Base-by-base conservation (phyloP, 306 rosid genomes). In the Vigna nakashimae region DNA sequence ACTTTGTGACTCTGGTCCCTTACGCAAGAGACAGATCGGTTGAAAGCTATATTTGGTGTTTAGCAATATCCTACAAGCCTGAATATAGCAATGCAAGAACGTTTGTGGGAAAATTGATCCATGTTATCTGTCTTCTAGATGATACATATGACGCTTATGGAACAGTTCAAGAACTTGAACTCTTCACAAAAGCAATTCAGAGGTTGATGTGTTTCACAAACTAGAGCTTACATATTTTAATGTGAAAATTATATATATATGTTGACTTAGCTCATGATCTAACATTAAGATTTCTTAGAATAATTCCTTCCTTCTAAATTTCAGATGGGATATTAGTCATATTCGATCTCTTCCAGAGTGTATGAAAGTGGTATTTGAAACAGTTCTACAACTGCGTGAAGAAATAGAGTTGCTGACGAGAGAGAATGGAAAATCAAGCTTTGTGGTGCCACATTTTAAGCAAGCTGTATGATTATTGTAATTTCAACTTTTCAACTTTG, bases 81-180 rank as follows among this genome's bases (percentile, higher is more conserved):
- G 6, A 79, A 52, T 60, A 67, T 40, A 34, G 5, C 7, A 9
- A 30, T 9, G 77, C 12, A 38, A 78, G 92, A 50, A 72, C 28
- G 6, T 53, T 75, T 9, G 12, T 28, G 4, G 45, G 69, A 17
- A 82, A 84, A 76, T 62, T 6, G 82, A 81, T 68, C 82, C 79
- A 2, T 13, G 0, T n/a, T 51, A 8, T 2, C 3, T 6, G 22
- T n/a, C 17, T 51, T n/a, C 22, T 51, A 6, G 88, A 88, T 36
- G 91, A 86, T 40, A 81, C 78, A 4, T 86, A 84, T 65, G 92
- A 86, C 75, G 70, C 63, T 2, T 69, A 84, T 32, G 90, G 82
- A 7, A 86, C 81, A 7, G 0, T 77, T 75, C 78, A 86, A 77
- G 90, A 86, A 58, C 87, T 86, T 9, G 69, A 80, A 9, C 72